These are phyloP conservation scores for Xylariaceae sp. DNA, from an alignment of 2,329 filamentous ascomycete species.

Conservation along the genomic window DNA sequence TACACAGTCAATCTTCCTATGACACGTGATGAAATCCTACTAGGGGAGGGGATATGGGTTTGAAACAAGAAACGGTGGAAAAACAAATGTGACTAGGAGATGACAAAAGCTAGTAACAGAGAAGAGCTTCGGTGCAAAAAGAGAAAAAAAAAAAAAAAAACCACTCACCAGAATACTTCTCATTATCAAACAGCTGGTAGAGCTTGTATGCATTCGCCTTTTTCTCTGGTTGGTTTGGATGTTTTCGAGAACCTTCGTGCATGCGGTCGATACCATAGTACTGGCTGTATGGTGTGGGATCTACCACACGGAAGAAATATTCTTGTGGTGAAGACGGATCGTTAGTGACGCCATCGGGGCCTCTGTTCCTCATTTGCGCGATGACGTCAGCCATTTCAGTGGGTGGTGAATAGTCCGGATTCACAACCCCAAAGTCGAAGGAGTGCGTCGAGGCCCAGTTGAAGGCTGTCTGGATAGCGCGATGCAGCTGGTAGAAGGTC, in stretches of 20 bases:
- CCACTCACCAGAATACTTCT: conserved; percentile 13
- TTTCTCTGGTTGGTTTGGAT: conserved; percentile 17
- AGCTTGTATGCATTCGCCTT: conserved; percentile 12
- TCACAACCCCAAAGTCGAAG: conserved; percentile 19
- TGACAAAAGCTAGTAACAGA: too few relatives aligned
- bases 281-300: conserved; percentile 4
- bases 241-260: conserved; percentile 13
- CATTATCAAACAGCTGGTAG: conserved; percentile 18
- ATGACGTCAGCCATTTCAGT: not conserved
- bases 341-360: not conserved
- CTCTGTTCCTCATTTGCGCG: not conserved
- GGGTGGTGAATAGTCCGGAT: conserved; percentile 6
- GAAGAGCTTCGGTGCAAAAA: too few relatives aligned
- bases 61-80: too few relatives aligned
- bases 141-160: not conserved
- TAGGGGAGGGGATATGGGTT: not conserved
- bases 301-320: conserved; percentile 13
- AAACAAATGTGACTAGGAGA: too few relatives aligned
- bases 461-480: conserved; percentile 19
- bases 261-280: conserved; percentile 11
- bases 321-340: not conserved
- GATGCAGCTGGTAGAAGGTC: not conserved
- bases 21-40: not conserved
- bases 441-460: conserved; percentile 16
- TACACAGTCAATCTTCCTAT: not conserved